A percentile compares a stretch with the other conserved stretches of the same genome.
Conservation (phyloP, 2,329 filamentous ascomycete species). For the Fusarium mundagurra region DNA sequence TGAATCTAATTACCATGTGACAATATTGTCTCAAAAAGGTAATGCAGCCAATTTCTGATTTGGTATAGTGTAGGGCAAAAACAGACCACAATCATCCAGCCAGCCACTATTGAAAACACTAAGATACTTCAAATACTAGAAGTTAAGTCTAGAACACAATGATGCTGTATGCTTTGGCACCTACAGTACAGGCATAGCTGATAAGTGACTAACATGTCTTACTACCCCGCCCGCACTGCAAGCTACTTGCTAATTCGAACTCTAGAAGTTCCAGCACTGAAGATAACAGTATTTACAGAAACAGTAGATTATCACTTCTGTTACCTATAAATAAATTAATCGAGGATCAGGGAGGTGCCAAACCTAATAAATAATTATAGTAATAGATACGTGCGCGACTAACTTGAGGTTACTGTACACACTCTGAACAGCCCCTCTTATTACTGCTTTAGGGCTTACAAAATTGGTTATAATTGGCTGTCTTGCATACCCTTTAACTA, state of each 20-base stretch:
- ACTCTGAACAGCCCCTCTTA: too few relatives aligned
- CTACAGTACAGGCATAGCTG: neutral
- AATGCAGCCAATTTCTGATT: neutral
- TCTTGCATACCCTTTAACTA: neutral
- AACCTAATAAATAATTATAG: too few relatives aligned
- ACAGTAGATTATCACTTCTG: neutral
- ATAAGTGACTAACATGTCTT: neutral
- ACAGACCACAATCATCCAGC: fast-evolving
- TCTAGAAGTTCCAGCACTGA: neutral
- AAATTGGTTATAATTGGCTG: neutral
- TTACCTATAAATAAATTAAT: neutral
- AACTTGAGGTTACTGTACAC: too few relatives aligned
- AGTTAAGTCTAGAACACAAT: neutral
- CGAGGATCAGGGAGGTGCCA: too few relatives aligned
- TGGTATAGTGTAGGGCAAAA: neutral
- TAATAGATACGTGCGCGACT: too few relatives aligned
- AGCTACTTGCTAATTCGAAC: neutral
- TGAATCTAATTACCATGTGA: neutral
- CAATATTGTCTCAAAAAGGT: neutral
- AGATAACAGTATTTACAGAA: neutral
- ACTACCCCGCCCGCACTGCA: neutral
- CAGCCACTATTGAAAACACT: neutral
- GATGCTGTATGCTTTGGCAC: neutral
- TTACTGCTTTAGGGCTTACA: neutral
- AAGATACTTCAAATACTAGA: fast-evolving